These are phyloP conservation scores for Chrysosporium keratinophilum DNA, from an alignment of 2,329 filamentous ascomycete genomes.

Conservation along the genomic window DNA sequence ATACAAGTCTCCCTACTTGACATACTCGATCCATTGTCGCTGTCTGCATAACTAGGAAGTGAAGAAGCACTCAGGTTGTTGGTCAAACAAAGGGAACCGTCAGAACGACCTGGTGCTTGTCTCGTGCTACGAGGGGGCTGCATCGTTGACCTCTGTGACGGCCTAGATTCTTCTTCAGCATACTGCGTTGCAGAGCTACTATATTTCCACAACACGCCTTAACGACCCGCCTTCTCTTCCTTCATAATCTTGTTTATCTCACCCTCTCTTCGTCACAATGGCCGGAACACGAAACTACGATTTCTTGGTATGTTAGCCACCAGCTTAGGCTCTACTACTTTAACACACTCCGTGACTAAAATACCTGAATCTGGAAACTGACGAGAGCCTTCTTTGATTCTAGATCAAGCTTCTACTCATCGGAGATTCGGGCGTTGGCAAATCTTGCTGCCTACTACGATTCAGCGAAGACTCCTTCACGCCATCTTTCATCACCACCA, in stretches of 20 bases:
- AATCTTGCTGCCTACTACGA: constrained; percentile 90
- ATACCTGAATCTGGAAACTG: background rate
- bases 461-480: constrained; percentile 98
- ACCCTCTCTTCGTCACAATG: constrained; percentile 45
- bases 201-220: background rate
- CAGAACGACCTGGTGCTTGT: background rate
- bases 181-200: background rate
- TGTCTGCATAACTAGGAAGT: background rate
- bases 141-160: background rate
- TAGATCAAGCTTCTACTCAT: constrained; percentile 96
- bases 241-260: background rate
- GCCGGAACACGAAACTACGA: constrained; percentile 98
- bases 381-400: background rate
- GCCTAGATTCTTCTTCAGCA: background rate
- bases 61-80: background rate
- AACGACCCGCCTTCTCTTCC: background rate
- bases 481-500: constrained; percentile 95
- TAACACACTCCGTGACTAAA: constrained; percentile 4
- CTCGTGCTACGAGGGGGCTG: background rate
- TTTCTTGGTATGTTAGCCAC: constrained; percentile 64
- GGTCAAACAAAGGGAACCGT: background rate
- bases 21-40: background rate
- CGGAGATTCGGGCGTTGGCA: constrained; percentile 91
- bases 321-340: background rate
- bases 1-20: background rate